Base-by-base conservation (phyloP, 2,329 filamentous ascomycete species). In the Aspergillus caelatus region DNA sequence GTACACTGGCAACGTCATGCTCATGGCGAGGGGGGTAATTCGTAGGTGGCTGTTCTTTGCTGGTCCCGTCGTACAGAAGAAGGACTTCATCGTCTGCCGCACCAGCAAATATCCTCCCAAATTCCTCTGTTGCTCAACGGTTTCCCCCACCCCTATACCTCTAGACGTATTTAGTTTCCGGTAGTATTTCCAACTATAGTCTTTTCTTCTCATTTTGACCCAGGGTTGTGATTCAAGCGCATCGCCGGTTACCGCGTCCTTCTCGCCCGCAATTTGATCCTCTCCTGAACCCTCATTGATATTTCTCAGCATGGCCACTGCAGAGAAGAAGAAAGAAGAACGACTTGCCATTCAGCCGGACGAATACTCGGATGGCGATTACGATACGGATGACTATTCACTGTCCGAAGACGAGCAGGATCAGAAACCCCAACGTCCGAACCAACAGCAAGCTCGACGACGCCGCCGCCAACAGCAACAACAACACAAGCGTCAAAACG, bases 341-440 rank as follows among this genome's bases (percentile, higher is more conserved):
- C 67, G 71, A 57, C 66, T 68, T 52, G 62, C 70, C 45, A 58
- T 69, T 28, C 70, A 73, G 19, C 70, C 70, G 32, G 71, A 75
- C 8, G 69, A 76, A 34, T 65, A 71, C 28, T 68, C 67, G 6
- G 66, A 67, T 26, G 64, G 62, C 19, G 61, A 64, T 48, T 75
- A 76, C 46, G 70, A 75, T 43, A 74, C 72, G 39, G 73, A 76
- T 14, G 71, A 74, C 55, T 71, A 74, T 34, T 64, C 68, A 36
- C 60, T 68, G 46, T 69, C 71, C 26, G 72, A 72, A 11, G 72
- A 73, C 30, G 70, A 73, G 66, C 2, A 63, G 56, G 50, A 67
- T 16, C 55, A 63, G 55, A 36, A 66, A 55, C 52, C 58, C 34
- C 41, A 58, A 62, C 48, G 39, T 34, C 68, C 67, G 59, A 66